Evolutionary conservation across 768 basidiomycete genomes (phyloP), one percentile per base, ranked within the genome.

Genomic region (Boletus reticulatus): DNA sequence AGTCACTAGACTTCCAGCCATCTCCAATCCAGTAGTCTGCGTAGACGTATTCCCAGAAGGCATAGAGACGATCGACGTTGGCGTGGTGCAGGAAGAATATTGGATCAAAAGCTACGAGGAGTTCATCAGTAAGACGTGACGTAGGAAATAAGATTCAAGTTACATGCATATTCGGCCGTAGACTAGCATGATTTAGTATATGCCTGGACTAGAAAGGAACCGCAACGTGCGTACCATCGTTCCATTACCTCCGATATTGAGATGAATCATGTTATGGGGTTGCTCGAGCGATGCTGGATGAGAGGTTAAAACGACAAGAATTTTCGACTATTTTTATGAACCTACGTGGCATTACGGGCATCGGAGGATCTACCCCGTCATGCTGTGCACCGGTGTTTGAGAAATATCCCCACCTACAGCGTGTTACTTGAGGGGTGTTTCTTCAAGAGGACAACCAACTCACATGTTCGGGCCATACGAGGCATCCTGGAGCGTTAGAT

Each of bases 1-100:
- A 5, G 7, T 29, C 2, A 7, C 14, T 9, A 24, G 48, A 29
- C 44, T 52, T 57, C 62, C 62, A 63, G 22, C 62, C 62, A 0
- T 22, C 22, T 19, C 4, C 53, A 0, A 63, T 55, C 62, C 63
- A 65, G 43, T 64, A 62, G 0, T 58, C 2, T 3, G 63, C 53
- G 27, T 64, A 64, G 19, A 65, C 12, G 31, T 65, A 64, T 49
- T 64, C 63, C 63, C 62, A 64, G 31, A 64, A 58, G 6, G 62
- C 59, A 8, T 58, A 61, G 17, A 64, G 24, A 13, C 62, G 62
- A 16, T 64, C 63, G 9, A 64, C 49, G 22, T 62, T 64, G 32
- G 48, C 44, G 17, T 64, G 63, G 37, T 64, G 63, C 27, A 64
- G 19, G 44, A 29, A 61, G 53, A 64, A 64, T 17, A 64, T 58